Conservation (phyloP, 2,329 filamentous ascomycete species). For the Aotearoamyces nothofagi region DNA sequence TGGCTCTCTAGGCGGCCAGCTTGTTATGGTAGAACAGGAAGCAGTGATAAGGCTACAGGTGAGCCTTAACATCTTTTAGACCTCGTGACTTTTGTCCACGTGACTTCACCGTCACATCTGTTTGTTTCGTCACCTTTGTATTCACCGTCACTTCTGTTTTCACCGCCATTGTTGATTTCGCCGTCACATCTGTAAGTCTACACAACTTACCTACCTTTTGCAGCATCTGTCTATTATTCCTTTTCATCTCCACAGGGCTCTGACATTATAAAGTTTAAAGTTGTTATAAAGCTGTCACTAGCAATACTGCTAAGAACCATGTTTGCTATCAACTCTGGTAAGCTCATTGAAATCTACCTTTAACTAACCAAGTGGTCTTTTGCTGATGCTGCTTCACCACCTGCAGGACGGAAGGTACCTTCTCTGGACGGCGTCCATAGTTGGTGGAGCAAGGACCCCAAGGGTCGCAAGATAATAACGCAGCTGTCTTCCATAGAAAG, state of each 20-base stretch:
- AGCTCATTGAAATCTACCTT: neutral
- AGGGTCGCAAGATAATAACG: constrained; percentile 10
- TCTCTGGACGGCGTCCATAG: constrained; percentile 10
- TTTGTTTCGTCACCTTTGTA: too few relatives aligned
- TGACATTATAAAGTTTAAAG: neutral
- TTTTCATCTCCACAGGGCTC: neutral
- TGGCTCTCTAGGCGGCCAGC: neutral
- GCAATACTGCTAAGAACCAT: constrained; percentile 1
- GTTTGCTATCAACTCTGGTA: constrained; percentile 1
- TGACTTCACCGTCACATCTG: neutral
- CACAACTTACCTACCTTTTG: neutral
- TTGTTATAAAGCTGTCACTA: neutral
- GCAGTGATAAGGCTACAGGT: too few relatives aligned
- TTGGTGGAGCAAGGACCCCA: constrained; percentile 13
- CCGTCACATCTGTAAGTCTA: neutral
- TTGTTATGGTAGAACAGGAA: too few relatives aligned
- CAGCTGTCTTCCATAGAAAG: too few relatives aligned
- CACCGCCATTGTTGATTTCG: neutral
- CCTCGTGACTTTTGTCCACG: neutral
- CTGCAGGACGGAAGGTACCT: constrained; percentile 10
- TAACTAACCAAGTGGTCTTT: neutral
- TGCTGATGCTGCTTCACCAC: neutral
- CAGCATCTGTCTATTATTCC: neutral
- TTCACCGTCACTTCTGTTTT: neutral
- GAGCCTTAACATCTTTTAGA: too few relatives aligned